phyloP scores from a whole-genome alignment of 1,139 yeast species.

The Suhomyces atakaporum region DNA sequence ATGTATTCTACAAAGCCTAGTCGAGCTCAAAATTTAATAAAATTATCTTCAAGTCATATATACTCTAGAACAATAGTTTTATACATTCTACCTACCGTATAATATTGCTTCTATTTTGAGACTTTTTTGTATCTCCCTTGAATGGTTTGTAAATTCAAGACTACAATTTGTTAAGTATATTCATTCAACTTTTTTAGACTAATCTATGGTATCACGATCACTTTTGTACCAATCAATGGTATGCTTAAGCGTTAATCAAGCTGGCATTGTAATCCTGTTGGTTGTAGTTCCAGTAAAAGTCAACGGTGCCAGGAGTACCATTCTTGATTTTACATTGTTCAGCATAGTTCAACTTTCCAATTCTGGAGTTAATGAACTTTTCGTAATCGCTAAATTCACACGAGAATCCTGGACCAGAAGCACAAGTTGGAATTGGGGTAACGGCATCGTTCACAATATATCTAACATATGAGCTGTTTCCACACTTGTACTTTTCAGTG shows the following conservation, averaged over 20 bases:
- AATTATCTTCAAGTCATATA: no score
- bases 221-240: no score
- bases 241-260: constrained; percentile 3
- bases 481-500: constrained; percentile 29
- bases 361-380: constrained; percentile 22
- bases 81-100: no score
- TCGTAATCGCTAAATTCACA: constrained; percentile 28
- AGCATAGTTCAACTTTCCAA: constrained; percentile 20
- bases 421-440: constrained; percentile 27
- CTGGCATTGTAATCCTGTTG: constrained; percentile 29
- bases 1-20: no score
- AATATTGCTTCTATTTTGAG: no score
- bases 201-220: no score
- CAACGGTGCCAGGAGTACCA: constrained; percentile 17
- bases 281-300: constrained; percentile 36
- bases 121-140: no score
- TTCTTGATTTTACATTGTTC: constrained; percentile 23
- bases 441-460: constrained; percentile 32
- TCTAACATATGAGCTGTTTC: constrained; percentile 26
- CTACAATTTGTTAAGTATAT: no score
- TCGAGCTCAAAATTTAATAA: no score
- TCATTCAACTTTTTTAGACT: no score
- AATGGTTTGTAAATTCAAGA: no score
- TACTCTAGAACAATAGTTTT: no score
- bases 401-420: constrained; percentile 37